Conservation (phyloP, 2,329 filamentous ascomycete species). For the Scedosporium boydii region DNA sequence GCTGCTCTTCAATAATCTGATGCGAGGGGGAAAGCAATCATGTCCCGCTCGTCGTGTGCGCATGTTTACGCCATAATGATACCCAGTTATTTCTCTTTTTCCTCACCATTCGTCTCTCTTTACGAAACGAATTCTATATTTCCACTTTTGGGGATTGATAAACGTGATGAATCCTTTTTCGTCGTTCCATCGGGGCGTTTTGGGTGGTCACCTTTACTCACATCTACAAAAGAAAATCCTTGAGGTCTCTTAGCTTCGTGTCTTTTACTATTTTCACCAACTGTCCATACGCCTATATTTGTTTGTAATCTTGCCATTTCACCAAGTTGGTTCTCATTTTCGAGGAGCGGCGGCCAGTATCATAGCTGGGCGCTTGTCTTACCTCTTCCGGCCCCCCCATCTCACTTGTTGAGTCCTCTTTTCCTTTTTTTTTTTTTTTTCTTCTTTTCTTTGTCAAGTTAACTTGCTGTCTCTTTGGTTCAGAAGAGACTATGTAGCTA, state of each 20-base stretch:
- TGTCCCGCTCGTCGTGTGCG: neutral
- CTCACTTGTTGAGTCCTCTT: neutral
- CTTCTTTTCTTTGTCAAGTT: neutral
- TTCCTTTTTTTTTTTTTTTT: neutral
- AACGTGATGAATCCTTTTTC: neutral
- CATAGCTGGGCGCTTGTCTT: neutral
- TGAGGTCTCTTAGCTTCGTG: neutral
- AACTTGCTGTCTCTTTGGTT: neutral
- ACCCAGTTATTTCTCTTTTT: neutral
- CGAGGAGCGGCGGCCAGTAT: neutral
- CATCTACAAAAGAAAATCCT: neutral
- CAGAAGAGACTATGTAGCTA: neutral
- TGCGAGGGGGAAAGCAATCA: neutral
- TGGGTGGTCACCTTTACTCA: neutral
- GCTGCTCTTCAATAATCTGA: neutral
- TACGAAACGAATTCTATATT: neutral
- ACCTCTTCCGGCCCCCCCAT: neutral
- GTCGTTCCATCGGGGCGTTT: neutral
- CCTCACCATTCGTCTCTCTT: neutral
- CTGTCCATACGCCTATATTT: neutral
- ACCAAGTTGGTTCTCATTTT: neutral
- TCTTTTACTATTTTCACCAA: neutral
- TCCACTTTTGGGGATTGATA: neutral
- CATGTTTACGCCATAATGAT: slow-evolving; percentile 4
- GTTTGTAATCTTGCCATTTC: neutral